Percentiles rank a stretch among this genome's conserved stretches.
Conservation (phyloP, 2,329 filamentous ascomycete genomes). For the Curvularia sp. region DNA sequence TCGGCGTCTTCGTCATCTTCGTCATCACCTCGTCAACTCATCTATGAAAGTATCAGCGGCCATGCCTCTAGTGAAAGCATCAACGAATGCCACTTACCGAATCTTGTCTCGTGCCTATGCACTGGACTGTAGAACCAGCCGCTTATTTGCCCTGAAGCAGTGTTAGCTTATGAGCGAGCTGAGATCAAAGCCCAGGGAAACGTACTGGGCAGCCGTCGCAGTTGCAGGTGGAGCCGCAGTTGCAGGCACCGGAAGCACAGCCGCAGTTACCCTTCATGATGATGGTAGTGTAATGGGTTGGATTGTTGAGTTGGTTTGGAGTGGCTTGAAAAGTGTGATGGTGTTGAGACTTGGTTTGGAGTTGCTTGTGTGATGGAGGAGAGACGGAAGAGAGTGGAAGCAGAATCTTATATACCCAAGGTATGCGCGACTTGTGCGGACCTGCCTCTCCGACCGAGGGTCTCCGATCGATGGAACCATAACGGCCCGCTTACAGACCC, state of each 20-base stretch:
- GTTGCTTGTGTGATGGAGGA: constrained; percentile 2
- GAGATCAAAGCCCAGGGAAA: neutral
- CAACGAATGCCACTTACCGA: constrained; percentile 5
- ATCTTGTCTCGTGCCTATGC: neutral
- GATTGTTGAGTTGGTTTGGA: constrained; percentile 4
- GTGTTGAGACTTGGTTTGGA: neutral
- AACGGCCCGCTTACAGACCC: constrained; percentile 9
- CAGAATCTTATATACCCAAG: constrained; percentile 21
- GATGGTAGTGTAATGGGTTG: constrained; percentile 1
- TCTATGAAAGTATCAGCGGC: constrained; percentile 4
- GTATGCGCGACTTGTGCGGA: constrained; percentile 33
- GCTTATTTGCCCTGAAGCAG: constrained; percentile 27
- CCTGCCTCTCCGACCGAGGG: constrained; percentile 3
- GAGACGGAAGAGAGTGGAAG: neutral
- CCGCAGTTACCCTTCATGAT: constrained; percentile 35
- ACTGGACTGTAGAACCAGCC: neutral
- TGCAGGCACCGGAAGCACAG: constrained; percentile 34
- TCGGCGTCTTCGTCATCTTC: neutral
- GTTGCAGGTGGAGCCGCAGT: constrained; percentile 33
- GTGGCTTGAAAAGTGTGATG: neutral
- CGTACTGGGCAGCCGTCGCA: constrained; percentile 41
- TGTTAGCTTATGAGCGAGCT: neutral
- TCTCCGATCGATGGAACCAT: neutral
- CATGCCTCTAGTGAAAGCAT: neutral
- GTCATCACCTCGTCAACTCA: neutral